Evolutionary conservation across 257 asterid genomes (phyloP), one percentile per base, ranked within the genome.

Genomic region (Hygrophila difformis): DNA sequence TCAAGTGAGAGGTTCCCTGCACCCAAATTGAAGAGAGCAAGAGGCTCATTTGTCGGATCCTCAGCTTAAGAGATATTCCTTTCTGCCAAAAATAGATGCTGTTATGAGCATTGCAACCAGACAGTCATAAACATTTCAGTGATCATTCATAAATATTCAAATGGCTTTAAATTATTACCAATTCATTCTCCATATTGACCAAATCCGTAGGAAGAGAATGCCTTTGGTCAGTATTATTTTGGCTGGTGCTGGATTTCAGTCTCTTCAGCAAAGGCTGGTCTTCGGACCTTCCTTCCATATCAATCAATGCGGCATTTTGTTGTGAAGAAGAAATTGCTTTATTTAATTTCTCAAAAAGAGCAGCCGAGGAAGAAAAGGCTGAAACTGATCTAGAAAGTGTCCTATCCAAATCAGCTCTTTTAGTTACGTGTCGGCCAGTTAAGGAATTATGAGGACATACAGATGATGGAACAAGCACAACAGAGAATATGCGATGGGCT

Each of bases 1-100:
- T 81, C 63, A 62, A 62, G 60, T 69, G 65, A 45, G 81, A 81
- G 63, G 59, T 56, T 17, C 84, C 84, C 75, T 81, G 87, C 43
- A 74, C 73, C 87, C 93, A 81, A 43, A 81, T 68, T 55, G 93
- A 81, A 40, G 93, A 81, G 53, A 81, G 83, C 93, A 81, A 60
- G 58, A 81, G 69, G 64, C 81, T 77, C 59, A 81, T 69, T 70
- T 81, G 93, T 44, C 76, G 69, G 52, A 64, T 71, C 60, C 74
- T 81, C 75, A 81, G 61, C 68, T 77, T 81, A 19, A 81, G 77
- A 58, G 78, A 77, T 58, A 62, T 55, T 53, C 87, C 93, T 26
- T 66, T 73, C 93, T 81, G 84, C 69, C 63, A 15, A 42, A 62
- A 49, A 55, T 40, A 49, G 28, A 57, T 38, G 49, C 38, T 34